Percentiles rank a stretch among this genome's conserved stretches.
These are phyloP conservation scores for Nitzschia sp. DNA, from an alignment of 108 stramenopile genomes.

Conservation along the genomic window DNA sequence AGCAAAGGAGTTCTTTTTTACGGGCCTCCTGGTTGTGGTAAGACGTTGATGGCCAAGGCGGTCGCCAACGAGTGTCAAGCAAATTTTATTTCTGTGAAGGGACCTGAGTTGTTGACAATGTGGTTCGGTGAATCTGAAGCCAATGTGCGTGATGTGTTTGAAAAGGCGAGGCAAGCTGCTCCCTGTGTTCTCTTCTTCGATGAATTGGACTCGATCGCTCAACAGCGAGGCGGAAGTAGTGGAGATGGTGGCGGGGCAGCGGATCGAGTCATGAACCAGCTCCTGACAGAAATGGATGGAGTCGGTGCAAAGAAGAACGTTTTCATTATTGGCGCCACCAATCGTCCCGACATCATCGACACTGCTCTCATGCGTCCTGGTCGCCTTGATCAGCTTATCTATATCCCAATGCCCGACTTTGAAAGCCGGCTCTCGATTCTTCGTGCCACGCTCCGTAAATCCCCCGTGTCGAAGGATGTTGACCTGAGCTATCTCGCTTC, in stretches of 20 bases:
- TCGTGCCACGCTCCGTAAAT: slow-evolving; percentile 96
- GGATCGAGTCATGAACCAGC: slow-evolving; percentile 99
- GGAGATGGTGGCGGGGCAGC: slow-evolving; percentile 99
- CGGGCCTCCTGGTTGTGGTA: slow-evolving; percentile 99
- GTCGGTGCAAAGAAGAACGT: slow-evolving; percentile 99
- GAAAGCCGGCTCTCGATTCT: slow-evolving; percentile 96
- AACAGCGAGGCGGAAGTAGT: slow-evolving; percentile 90
- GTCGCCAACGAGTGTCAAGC: slow-evolving; percentile 99
- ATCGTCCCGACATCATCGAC: slow-evolving; percentile 99
- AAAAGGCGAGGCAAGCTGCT: slow-evolving; percentile 98
- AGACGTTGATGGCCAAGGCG: slow-evolving; percentile 99
- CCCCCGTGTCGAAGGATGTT: slow-evolving; percentile 96
- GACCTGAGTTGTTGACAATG: slow-evolving; percentile 99
- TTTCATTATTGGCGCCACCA: slow-evolving; percentile 99
- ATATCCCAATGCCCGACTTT: slow-evolving; percentile 99
- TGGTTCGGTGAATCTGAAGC: slow-evolving; percentile 99
- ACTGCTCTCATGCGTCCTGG: slow-evolving; percentile 99
- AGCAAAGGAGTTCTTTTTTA: slow-evolving; percentile 99
- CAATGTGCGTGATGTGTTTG: slow-evolving; percentile 99
- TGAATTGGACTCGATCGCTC: slow-evolving; percentile 99
- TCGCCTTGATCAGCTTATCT: slow-evolving; percentile 99
- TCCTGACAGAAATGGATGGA: slow-evolving; percentile 99
- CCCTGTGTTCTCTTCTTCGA: slow-evolving; percentile 99
- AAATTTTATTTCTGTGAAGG: slow-evolving; percentile 98
- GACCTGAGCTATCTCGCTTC: slow-evolving; percentile 96